A percentile compares a stretch with the other conserved stretches of the same genome.
These are phyloP conservation scores for Fusarium liriodendri DNA, from an alignment of 2,329 filamentous ascomycete genomes.

Conservation along the genomic window DNA sequence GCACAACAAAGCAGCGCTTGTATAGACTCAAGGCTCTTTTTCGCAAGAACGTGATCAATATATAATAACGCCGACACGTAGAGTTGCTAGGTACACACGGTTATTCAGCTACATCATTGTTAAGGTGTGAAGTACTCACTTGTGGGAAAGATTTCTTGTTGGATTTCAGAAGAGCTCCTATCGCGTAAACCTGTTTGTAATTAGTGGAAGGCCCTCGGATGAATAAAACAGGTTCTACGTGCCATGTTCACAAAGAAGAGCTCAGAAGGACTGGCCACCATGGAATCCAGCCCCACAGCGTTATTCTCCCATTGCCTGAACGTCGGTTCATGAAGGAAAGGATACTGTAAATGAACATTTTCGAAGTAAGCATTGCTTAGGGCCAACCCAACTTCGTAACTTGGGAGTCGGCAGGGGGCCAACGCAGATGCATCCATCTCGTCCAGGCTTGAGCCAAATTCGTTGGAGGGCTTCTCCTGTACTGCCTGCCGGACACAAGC, in stretches of 20 bases:
- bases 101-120: neutral
- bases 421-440: neutral
- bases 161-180: slow-evolving; percentile 7
- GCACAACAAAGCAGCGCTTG: slow-evolving; percentile 46
- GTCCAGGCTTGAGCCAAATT: neutral
- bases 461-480: neutral
- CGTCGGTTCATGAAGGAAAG: slow-evolving; percentile 19
- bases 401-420: neutral
- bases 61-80: slow-evolving; percentile 5
- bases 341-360: slow-evolving; percentile 22
- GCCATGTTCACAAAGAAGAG: slow-evolving; percentile 18
- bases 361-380: slow-evolving; percentile 17
- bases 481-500: neutral
- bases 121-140: too few species aligned
- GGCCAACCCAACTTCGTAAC: neutral
- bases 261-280: neutral
- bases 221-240: neutral
- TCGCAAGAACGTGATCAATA: slow-evolving; percentile 3
- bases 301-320: slow-evolving; percentile 15
- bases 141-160: neutral
- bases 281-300: neutral
- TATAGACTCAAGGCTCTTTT: slow-evolving; percentile 43
- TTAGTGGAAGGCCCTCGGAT: neutral
- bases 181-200: slow-evolving; percentile 1
- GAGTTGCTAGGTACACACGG: slow-evolving; percentile 6